Base-by-base conservation (phyloP, 495 filamentous ascomycete species). In the Astrothelium macrocarpum region DNA sequence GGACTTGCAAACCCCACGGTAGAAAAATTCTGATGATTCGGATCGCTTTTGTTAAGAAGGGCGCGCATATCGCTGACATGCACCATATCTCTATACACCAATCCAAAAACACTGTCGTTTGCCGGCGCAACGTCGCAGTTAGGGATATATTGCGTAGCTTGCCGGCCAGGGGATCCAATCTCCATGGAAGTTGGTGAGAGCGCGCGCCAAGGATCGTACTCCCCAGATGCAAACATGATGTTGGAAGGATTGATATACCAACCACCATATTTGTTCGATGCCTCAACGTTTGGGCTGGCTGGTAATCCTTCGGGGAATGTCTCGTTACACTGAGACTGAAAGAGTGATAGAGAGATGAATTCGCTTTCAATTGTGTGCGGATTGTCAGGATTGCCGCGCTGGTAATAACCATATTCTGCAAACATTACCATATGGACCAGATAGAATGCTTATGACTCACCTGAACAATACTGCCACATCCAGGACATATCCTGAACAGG, bases 381-480 rank as follows among this genome's bases (percentile, higher is more conserved):
- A 18, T 78, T 76, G 20, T 76, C 70, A 10, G 70, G 70, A 63
- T 85, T 85, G 64, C 79, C 77, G 64, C 75, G 76, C 66, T 84
- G 82, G 66, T 79, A 80, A 36, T 76, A 81, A 42, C 83, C 84
- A 75, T 77, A 85, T 69, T 85, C 78, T n/a, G n/a, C n/a, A n/a
- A n/a, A n/a, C n/a, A n/a, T n/a, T n/a, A n/a, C n/a, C n/a, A n/a
- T n/a, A n/a, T n/a, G n/a, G n/a, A n/a, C n/a, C n/a, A n/a, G n/a
- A n/a, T n/a, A n/a, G n/a, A n/a, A n/a, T n/a, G n/a, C n/a, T n/a
- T n/a, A n/a, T n/a, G n/a, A n/a, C n/a, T n/a, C n/a, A n/a, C n/a
- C n/a, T 12, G 80, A 80, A 71, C 84, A 85, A 67, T 81, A 84
- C 67, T 85, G 82, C 82, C 82, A 86, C 9, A 72, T 78, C 84